A percentile compares a stretch with the other conserved stretches of the same genome.
phyloP scores from a whole-genome alignment of 768 basidiomycete genomes.

The Russula sp. region DNA sequence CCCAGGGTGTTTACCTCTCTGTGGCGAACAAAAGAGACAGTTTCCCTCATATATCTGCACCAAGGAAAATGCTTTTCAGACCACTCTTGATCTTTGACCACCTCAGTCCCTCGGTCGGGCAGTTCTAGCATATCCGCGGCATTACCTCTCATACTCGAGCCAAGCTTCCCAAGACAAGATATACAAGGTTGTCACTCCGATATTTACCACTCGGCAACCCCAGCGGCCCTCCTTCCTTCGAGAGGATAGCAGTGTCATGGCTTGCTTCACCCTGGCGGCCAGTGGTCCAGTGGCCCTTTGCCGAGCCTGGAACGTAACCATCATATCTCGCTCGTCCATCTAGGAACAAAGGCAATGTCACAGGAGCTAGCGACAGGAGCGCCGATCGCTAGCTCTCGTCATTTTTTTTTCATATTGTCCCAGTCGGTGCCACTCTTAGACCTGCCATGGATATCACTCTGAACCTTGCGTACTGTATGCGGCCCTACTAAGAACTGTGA shows the following conservation, averaged over 20 bases:
- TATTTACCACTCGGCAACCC: background rate
- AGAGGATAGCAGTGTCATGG: constrained; percentile 2
- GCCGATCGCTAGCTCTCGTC: background rate
- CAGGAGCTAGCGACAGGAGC: no score
- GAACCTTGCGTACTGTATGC: no score
- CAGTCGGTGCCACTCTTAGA: background rate
- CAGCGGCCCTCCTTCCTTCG: background rate
- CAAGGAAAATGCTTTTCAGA: no score
- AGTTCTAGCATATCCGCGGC: background rate
- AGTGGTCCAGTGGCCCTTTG: background rate
- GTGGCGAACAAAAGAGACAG: constrained; percentile 14
- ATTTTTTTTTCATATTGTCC: background rate
- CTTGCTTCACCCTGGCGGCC: constrained; percentile 7
- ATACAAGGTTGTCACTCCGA: background rate
- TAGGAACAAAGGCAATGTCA: background rate
- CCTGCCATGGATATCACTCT: no score
- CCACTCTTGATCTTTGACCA: constrained; percentile 17
- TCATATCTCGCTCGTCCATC: constrained; percentile 1
- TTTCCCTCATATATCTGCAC: constrained; percentile 19
- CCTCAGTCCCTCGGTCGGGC: background rate
- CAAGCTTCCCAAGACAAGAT: background rate
- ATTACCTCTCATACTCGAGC: background rate
- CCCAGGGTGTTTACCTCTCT: background rate
- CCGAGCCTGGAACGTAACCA: constrained; percentile 5
- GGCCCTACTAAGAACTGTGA: no score